These are phyloP conservation scores for Choanephora cucurbitarum DNA, from an alignment of 371 early-diverging fungal species.

Conservation along the genomic window DNA sequence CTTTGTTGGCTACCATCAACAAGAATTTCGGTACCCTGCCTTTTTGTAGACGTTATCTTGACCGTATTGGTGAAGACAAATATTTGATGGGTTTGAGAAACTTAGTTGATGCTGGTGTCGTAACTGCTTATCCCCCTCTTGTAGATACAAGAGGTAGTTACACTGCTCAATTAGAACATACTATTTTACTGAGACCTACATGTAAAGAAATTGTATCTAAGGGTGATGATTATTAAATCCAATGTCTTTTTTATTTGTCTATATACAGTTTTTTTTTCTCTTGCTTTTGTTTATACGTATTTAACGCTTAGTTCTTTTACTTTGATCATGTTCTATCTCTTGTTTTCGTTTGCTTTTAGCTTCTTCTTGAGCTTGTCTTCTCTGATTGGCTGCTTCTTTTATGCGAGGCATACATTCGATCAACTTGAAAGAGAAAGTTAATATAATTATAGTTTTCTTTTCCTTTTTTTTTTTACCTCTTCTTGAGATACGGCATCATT, in stretches of 20 bases:
- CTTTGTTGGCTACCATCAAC: constrained; percentile 86
- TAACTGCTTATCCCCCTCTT: constrained; percentile 95
- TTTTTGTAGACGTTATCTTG: constrained; percentile 98
- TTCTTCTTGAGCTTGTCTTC: constrained; percentile 16
- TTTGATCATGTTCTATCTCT: constrained; percentile 5
- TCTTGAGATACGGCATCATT: constrained; percentile 71
- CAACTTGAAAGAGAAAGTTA: constrained; percentile 7
- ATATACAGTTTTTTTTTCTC: not conserved
- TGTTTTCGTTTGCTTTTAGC: constrained; percentile 14
- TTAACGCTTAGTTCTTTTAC: too few relatives aligned
- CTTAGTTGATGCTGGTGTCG: constrained; percentile 85
- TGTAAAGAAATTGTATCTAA: constrained; percentile 78
- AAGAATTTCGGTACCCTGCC: constrained; percentile 97
- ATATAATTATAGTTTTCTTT: not conserved
- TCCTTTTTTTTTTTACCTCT: constrained; percentile 46
- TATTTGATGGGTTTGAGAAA: constrained; percentile 85
- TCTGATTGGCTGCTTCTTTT: constrained; percentile 20
- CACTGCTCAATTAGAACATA: constrained; percentile 99
- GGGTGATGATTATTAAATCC: constrained; percentile 49
- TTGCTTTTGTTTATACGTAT: constrained; percentile 4
- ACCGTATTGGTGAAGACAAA: constrained; percentile 88
- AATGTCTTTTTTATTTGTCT: not conserved
- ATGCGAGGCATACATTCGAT: constrained; percentile 27
- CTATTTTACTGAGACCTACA: constrained; percentile 88
- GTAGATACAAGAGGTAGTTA: constrained; percentile 89